A percentile compares a stretch with the other conserved stretches of the same genome.
Evolutionary conservation across 129 eudicot species (phyloP).

Genomic region (Pittosporum tobira): DNA sequence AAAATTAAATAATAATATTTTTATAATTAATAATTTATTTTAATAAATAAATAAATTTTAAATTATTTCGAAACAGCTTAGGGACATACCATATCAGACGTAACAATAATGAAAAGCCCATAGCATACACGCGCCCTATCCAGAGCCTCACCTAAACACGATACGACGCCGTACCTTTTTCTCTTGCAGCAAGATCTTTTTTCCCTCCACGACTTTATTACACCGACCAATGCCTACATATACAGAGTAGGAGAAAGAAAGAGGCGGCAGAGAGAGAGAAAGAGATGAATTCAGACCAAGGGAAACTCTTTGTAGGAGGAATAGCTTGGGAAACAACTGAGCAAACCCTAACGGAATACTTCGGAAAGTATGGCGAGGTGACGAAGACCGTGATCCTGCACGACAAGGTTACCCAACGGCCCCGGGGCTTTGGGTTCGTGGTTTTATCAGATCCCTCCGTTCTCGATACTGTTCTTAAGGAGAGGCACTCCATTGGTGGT

Average conservation of each 20-base stretch:
- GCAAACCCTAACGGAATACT: conserved; percentile 39
- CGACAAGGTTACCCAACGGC: conserved; percentile 60
- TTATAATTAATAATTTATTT: too few relatives aligned
- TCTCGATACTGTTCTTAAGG: conserved; percentile 52
- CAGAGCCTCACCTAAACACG: too few relatives aligned
- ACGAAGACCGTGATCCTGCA: conserved; percentile 58
- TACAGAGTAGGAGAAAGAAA: neutral
- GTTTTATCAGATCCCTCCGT: conserved; percentile 60
- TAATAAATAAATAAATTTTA: too few relatives aligned
- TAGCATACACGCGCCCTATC: too few relatives aligned
- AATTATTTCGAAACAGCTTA: too few relatives aligned
- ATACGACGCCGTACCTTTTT: too few relatives aligned
- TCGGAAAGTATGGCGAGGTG: conserved; percentile 60
- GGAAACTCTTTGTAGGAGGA: conserved; percentile 57
- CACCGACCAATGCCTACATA: conserved; percentile 15
- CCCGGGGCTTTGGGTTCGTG: conserved; percentile 76
- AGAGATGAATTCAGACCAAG: conserved; percentile 49
- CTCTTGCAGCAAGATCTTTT: too few relatives aligned
- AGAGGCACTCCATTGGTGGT: conserved; percentile 50
- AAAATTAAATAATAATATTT: too few relatives aligned
- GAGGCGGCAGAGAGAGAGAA: conserved; percentile 13
- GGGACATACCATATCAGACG: too few relatives aligned
- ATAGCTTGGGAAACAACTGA: conserved; percentile 61
- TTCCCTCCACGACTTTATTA: too few relatives aligned
- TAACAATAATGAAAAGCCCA: too few relatives aligned